Evolutionary conservation across 2,329 filamentous ascomycete genomes (phyloP).

Genomic region (Botrytis aclada): DNA sequence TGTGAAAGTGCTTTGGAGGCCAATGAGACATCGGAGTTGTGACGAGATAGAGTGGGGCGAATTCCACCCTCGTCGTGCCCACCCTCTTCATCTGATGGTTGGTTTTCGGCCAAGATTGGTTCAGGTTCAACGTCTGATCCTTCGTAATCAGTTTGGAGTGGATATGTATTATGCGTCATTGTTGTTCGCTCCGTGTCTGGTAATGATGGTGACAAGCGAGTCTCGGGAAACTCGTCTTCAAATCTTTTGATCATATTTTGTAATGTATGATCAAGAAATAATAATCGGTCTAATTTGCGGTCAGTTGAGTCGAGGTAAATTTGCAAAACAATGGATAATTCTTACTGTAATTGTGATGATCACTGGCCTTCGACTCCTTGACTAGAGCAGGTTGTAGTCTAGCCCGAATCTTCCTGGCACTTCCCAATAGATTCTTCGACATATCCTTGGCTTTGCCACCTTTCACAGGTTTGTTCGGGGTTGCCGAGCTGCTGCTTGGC

Average conservation of each 20-base stretch:
- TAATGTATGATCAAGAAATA: constrained; percentile 85
- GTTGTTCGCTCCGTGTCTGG: constrained; percentile 13
- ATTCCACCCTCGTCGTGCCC: constrained; percentile 39
- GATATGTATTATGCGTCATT: constrained; percentile 14
- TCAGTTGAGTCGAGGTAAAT: constrained; percentile 9
- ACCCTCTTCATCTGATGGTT: constrained; percentile 42
- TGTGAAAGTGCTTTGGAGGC: constrained; percentile 61
- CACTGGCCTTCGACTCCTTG: constrained; percentile 66
- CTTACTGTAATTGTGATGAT: constrained; percentile 77
- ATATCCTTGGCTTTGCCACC: constrained; percentile 79
- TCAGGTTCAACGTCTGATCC: constrained; percentile 29
- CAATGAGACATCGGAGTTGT: constrained; percentile 65
- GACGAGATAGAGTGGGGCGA: constrained; percentile 49
- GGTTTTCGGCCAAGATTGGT: constrained; percentile 30
- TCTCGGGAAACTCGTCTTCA: constrained; percentile 94
- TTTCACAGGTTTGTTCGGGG: constrained; percentile 42
- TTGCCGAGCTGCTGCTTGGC: constrained; percentile 46
- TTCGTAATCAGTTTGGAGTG: constrained; percentile 21
- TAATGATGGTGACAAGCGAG: constrained; percentile 46
- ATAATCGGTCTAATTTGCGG: constrained; percentile 58
- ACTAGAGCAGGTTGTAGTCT: constrained; percentile 80
- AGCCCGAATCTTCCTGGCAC: constrained; percentile 82
- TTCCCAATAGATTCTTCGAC: constrained; percentile 83
- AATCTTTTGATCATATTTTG: constrained; percentile 92
- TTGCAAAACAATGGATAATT: constrained; percentile 27